Evolutionary conservation across 2,329 filamentous ascomycete genomes (phyloP).

Genomic region (Pseudophaeomoniella oleicola): DNA sequence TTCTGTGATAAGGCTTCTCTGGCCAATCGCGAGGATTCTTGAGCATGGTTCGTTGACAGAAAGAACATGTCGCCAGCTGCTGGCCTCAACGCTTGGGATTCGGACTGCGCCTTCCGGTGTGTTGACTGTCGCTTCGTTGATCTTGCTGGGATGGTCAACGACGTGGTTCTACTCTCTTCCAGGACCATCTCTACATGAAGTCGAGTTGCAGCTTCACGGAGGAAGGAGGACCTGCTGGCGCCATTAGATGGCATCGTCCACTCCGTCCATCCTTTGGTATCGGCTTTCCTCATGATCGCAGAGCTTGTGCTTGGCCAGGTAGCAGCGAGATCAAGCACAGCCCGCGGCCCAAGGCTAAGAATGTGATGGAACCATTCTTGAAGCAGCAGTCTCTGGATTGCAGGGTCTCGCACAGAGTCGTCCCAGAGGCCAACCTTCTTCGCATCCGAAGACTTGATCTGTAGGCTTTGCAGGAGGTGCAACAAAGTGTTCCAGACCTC

Average conservation of each 20-base stretch:
- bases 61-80: background rate
- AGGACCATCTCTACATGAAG: conserved; percentile 37
- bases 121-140: background rate
- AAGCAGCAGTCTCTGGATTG: conserved; percentile 33
- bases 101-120: background rate
- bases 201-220: conserved; percentile 45
- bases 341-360: conserved; percentile 42
- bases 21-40: background rate
- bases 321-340: conserved; percentile 36
- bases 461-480: conserved; percentile 40
- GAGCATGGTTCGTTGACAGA: background rate
- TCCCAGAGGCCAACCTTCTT: conserved; percentile 5
- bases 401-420: background rate
- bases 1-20: background rate
- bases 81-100: background rate
- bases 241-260: conserved; percentile 36
- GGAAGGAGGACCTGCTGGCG: conserved; percentile 39
- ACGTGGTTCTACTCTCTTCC: conserved; percentile 4
- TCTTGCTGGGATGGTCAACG: background rate
- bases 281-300: conserved; percentile 33
- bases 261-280: conserved; percentile 38
- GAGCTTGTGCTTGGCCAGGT: background rate
- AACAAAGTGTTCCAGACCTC: conserved; percentile 50
- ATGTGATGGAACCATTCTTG: conserved; percentile 49
- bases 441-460: conserved; percentile 39